Evolutionary conservation across 495 filamentous ascomycete genomes (phyloP), one percentile per base, ranked within the genome.

Genomic region (Annulohypoxylon moriforme): DNA sequence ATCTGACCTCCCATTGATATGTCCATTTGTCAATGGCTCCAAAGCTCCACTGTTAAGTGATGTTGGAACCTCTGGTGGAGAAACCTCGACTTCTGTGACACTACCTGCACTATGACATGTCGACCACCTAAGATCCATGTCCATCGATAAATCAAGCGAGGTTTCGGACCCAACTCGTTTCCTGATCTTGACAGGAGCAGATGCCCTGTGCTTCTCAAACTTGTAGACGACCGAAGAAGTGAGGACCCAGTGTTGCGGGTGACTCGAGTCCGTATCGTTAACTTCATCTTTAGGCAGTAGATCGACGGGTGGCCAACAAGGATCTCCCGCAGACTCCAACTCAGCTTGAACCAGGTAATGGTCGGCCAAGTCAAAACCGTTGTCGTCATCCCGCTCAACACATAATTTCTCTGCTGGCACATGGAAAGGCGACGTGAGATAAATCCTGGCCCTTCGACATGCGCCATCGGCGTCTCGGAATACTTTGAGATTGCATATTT

Each of bases 251-350:
- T 79, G 73, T 10, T 77, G 73, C 8, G 75, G 64, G 6, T 72
- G 71, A 16, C 73, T 40, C 56, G 73, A 67, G 57, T 72, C 67
- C 16, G 71, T 42, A 7, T 80, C 76, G 42, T 71, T 64, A 25
- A 62, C 67, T 44, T 76, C 71, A 38, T 73, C 65, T n/a, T 75
- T 74, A 31, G 82, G 71, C 1, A 83, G 47, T 14, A 78, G 71
- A 22, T 81, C 79, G 36, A 78, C 44, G 0, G 85, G 84, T n/a
- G 85, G 85, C 85, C 85, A 88, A 53, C 78, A 75, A 36, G 74
- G 68, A 53, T 79, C 81, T 31, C 81, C 80, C 1, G 81, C 78
- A 6, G 84, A 82, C 58, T 86, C 82, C 5, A 88, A 64, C 67
- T 83, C 80, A 36, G 86, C 70, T n/a, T 78, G 75, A 22, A 87